phyloP scores from a whole-genome alignment of 2,329 filamentous ascomycete genomes.

The Diaporthe eres region DNA sequence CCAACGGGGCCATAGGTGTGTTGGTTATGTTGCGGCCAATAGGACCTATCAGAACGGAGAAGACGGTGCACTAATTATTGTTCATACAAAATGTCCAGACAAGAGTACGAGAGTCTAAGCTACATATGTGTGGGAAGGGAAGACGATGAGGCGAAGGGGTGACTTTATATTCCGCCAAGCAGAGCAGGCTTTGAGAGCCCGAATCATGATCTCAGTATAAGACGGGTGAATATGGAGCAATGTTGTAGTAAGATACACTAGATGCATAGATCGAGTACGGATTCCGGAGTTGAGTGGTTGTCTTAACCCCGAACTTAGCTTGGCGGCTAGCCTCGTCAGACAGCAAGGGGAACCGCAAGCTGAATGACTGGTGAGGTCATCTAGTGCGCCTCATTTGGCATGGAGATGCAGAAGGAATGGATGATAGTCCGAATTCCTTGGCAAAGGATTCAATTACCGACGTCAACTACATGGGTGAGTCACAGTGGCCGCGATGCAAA shows the following conservation, averaged over 20 bases:
- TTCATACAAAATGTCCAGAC: neutral
- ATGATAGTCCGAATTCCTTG: conserved; percentile 12
- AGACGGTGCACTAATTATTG: no score
- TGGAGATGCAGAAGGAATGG: neutral
- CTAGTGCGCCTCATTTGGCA: no score
- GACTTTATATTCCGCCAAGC: neutral
- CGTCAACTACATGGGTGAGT: neutral
- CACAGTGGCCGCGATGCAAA: no score
- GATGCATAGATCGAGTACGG: neutral
- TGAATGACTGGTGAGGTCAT: conserved; percentile 10
- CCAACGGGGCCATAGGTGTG: conserved; percentile 47
- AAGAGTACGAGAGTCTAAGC: neutral
- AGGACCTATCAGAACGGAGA: neutral
- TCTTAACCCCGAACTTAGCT: conserved; percentile 1
- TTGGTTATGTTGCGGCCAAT: rapidly evolving
- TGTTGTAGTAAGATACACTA: neutral
- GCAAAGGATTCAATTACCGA: neutral
- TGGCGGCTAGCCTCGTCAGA: conserved; percentile 13
- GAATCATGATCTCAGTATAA: neutral
- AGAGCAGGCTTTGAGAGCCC: neutral
- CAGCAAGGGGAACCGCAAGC: neutral
- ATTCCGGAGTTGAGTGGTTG: neutral
- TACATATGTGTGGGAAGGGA: neutral
- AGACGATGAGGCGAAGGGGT: neutral
- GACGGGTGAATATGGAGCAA: neutral